These are phyloP conservation scores for Tephrocybe sp. DNA, from an alignment of 768 basidiomycete species.

Conservation along the genomic window DNA sequence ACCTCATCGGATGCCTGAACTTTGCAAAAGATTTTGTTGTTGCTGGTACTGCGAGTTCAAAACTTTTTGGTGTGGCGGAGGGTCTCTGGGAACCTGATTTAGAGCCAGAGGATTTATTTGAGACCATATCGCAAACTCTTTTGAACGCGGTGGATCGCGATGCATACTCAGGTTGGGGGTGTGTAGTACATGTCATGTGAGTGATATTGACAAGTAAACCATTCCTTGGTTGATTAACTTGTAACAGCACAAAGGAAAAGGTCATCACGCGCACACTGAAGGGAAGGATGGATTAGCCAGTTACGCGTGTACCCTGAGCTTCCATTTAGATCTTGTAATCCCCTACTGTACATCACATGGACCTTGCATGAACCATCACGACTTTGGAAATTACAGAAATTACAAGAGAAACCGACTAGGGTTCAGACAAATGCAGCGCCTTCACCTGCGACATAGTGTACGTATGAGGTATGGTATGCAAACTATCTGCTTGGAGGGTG, in stretches of 20 bases:
- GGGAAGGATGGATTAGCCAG: conserved; percentile 81
- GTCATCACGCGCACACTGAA: conserved; percentile 85
- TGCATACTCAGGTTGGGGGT: conserved; percentile 97
- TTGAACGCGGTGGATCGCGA: conserved; percentile 95
- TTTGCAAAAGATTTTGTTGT: conserved; percentile 98
- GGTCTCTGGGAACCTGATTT: conserved; percentile 98
- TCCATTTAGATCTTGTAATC: conserved; percentile 2
- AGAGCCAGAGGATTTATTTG: conserved; percentile 95
- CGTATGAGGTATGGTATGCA: too few species aligned
- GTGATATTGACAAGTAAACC: conserved; percentile 25
- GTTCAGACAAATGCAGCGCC: too few species aligned
- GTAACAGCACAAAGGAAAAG: conserved; percentile 62
- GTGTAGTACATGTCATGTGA: conserved; percentile 92
- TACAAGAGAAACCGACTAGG: too few species aligned
- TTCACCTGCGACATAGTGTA: too few species aligned
- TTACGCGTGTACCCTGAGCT: background rate
- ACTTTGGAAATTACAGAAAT: too few species aligned
- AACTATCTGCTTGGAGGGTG: too few species aligned
- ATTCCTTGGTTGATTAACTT: conserved; percentile 2
- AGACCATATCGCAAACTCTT: conserved; percentile 95
- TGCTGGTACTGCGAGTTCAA: conserved; percentile 86
- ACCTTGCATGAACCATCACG: too few species aligned
- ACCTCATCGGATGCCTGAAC: conserved; percentile 91
- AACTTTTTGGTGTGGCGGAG: conserved; percentile 96
- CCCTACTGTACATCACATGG: background rate